These are phyloP conservation scores for Funneliformis mosseae DNA, from an alignment of 192 early-diverging fungal species.

Conservation along the genomic window DNA sequence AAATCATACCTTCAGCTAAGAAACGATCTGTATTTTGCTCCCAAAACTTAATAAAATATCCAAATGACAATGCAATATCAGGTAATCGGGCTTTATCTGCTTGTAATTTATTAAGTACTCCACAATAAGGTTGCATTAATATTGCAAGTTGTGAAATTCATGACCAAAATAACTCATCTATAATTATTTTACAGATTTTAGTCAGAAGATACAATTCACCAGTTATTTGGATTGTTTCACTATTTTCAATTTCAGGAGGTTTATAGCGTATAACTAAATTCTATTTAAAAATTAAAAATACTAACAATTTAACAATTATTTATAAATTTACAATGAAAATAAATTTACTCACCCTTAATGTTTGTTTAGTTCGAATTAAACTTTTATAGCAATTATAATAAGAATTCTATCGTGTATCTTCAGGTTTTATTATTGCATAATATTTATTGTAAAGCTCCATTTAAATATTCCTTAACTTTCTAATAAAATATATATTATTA, in stretches of 20 bases:
- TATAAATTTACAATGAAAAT: neutral
- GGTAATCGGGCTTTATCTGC: neutral
- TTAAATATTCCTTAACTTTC: constrained; percentile 13
- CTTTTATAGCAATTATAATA: constrained; percentile 12
- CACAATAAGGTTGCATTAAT: constrained; percentile 13
- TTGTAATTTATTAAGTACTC: constrained; percentile 3
- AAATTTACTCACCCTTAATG: neutral
- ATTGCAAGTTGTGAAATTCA: neutral
- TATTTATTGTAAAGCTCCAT: neutral
- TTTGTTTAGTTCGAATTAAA: neutral
- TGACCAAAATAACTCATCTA: neutral
- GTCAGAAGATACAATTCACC: neutral
- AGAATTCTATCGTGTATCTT: constrained; percentile 21
- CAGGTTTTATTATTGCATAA: neutral
- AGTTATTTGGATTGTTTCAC: no score
- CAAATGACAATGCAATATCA: constrained; percentile 7
- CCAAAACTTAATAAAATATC: neutral
- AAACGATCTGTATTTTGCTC: neutral
- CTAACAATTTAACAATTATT: neutral
- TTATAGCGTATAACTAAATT: neutral
- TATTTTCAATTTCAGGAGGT: neutral
- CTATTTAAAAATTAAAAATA: neutral
- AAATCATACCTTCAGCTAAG: neutral
- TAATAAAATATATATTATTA: constrained; percentile 28
- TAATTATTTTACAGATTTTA: neutral